Evolutionary conservation across 306 rosid genomes (phyloP), one percentile per base, ranked within the genome.

Genomic region (Amphicarpaea edgeworthii): DNA sequence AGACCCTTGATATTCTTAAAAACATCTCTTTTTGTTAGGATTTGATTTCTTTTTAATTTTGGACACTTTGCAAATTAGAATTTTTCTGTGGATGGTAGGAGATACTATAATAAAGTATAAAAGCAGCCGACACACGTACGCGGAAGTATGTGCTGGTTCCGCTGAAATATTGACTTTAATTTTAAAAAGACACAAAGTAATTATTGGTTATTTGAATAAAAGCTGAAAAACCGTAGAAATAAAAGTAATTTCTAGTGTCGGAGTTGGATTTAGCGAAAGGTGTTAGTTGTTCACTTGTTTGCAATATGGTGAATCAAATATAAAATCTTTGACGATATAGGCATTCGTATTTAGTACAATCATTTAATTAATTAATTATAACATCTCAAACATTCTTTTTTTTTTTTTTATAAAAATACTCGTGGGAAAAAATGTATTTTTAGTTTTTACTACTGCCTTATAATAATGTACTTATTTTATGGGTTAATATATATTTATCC

Each of bases 121-220:
- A 78, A 70, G 69, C 83, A 71, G 67, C 73, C 77, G 83, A 79
- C 83, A 70, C 28, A 5, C 7, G 57, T 62, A 70, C 59, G 42
- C 30, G 5, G 26, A 78, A 61, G 76, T 62, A 69, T 59, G 64
- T 37, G 63, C 40, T 51, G 77, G 71, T 45, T 59, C 77, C 77
- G 40, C 20, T 46, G 9, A 46, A 8, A 53, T 45, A 28, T 70
- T 70, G 61, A 68, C 62, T 30, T 26, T 28, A 34, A 15, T 32
- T 12, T 20, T 4, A 19, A 32, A 75, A 32, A n/a, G 54, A 8
- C 12, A 0, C 45, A 15, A 2, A 47, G 7, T 72, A n/a, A 63
- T 59, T 59, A 59, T 73, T 23, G 3, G 0, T 58, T 12, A 73
- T 32, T 66, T 28, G 47, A 28, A 53, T 66, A 17, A 34, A 47